These are phyloP conservation scores for Paracoccidioides brasiliensis DNA, from an alignment of 2,329 filamentous ascomycete genomes.

Conservation along the genomic window DNA sequence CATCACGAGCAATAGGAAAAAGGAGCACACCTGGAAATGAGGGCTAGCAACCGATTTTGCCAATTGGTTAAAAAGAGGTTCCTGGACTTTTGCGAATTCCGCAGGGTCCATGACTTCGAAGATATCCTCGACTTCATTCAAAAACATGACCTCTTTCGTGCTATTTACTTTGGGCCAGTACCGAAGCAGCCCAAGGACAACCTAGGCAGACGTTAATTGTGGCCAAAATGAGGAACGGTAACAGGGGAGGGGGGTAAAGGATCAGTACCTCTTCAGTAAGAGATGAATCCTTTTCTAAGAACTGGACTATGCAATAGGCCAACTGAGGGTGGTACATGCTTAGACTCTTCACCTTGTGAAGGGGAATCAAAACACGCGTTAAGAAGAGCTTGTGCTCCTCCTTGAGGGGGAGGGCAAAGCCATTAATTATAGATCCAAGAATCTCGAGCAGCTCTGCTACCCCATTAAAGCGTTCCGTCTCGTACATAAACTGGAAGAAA, in stretches of 20 bases:
- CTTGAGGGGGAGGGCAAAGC: constrained; percentile 89
- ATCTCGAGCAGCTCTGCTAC: constrained; percentile 96
- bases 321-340: constrained; percentile 99
- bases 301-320: constrained; percentile 97
- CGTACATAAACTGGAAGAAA: constrained; percentile 98
- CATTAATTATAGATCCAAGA: constrained; percentile 96
- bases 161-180: constrained; percentile 99
- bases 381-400: constrained; percentile 98
- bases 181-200: constrained; percentile 82
- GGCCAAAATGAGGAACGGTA: neutral
- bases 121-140: constrained; percentile 98
- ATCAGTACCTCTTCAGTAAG: constrained; percentile 79
- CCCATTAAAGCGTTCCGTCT: constrained; percentile 96
- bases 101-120: constrained; percentile 99
- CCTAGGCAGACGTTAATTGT: constrained; percentile 36
- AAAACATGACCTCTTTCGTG: constrained; percentile 98
- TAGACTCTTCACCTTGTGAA: constrained; percentile 96
- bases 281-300: constrained; percentile 92
- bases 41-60: constrained; percentile 97
- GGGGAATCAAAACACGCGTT: constrained; percentile 77
- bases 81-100: constrained; percentile 97
- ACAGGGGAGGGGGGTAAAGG: neutral
- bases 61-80: constrained; percentile 91
- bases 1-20: neutral
- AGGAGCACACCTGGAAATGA: constrained; percentile 64